Conservation (phyloP, 257 asterid genomes). For the Solanum virginianum region DNA sequence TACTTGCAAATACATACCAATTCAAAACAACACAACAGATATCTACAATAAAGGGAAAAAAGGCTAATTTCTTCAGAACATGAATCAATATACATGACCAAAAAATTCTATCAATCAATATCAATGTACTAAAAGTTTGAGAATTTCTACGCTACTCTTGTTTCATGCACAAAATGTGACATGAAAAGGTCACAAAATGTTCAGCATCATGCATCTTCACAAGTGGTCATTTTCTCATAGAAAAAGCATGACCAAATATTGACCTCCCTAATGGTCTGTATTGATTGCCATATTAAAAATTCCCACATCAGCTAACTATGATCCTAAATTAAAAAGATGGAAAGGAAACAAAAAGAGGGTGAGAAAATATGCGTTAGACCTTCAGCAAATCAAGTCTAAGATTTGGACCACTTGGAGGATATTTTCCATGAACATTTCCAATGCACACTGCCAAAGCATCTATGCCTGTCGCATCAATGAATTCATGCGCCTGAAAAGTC, state of each 20-base stretch:
- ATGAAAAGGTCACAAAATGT: neutral
- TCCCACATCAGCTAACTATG: neutral
- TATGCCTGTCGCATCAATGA: conserved; percentile 73
- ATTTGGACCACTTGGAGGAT: conserved; percentile 79
- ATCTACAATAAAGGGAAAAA: neutral
- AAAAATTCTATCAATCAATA: neutral
- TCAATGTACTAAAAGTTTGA: neutral
- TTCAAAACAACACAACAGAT: neutral
- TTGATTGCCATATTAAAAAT: neutral
- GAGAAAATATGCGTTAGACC: conserved; percentile 30
- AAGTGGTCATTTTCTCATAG: neutral
- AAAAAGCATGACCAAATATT: neutral
- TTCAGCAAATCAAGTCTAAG: conserved; percentile 85
- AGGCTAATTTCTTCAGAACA: neutral
- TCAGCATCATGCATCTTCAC: neutral
- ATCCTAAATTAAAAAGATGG: neutral
- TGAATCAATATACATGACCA: neutral
- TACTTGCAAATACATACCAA: neutral
- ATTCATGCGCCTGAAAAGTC: conserved; percentile 73
- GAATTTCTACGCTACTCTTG: neutral
- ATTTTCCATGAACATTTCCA: conserved; percentile 94
- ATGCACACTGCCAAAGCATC: conserved; percentile 97
- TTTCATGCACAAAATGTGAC: neutral
- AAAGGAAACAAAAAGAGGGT: neutral
- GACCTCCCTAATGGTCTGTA: neutral